Conservation (phyloP, 2,329 filamentous ascomycete species). For the Sclerotinia nivalis region DNA sequence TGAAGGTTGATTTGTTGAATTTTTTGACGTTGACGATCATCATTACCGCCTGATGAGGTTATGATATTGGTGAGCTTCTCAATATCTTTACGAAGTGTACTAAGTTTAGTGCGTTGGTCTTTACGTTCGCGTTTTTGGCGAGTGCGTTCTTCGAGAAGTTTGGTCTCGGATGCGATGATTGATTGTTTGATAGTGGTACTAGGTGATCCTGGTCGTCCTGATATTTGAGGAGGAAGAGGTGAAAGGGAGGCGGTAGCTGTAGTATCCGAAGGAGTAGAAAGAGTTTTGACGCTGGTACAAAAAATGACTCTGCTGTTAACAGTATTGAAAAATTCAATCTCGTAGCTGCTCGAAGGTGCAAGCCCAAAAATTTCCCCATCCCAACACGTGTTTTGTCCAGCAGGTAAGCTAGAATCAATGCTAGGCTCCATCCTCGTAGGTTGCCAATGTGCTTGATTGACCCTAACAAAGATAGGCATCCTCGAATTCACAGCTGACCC, state of each 20-base stretch:
- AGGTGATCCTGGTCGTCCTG: slow-evolving; percentile 72
- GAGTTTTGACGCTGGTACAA: slow-evolving; percentile 62
- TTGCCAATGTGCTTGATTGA: slow-evolving; percentile 80
- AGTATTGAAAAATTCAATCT: slow-evolving; percentile 74
- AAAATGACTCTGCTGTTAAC: slow-evolving; percentile 66
- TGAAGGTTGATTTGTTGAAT: slow-evolving; percentile 74
- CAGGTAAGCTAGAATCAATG: slow-evolving; percentile 40
- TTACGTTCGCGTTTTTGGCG: slow-evolving; percentile 70
- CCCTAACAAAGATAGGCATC: slow-evolving; percentile 76
- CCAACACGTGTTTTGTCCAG: slow-evolving; percentile 58
- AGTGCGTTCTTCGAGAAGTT: slow-evolving; percentile 67
- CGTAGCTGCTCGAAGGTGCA: slow-evolving; percentile 73
- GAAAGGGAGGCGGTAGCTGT: slow-evolving; percentile 38
- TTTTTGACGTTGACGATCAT: slow-evolving; percentile 75
- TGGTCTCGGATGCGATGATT: slow-evolving; percentile 69
- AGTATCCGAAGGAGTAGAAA: slow-evolving; percentile 35
- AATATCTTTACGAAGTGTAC: slow-evolving; percentile 70
- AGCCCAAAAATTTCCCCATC: slow-evolving; percentile 70
- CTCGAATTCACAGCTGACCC: slow-evolving; percentile 59
- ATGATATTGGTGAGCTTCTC: slow-evolving; percentile 67
- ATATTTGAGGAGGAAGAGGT: slow-evolving; percentile 53
- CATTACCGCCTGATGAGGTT: slow-evolving; percentile 67
- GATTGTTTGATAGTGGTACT: slow-evolving; percentile 75
- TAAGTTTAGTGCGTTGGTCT: slow-evolving; percentile 71
- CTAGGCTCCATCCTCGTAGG: slow-evolving; percentile 68